Evolutionary conservation across 2,329 filamentous ascomycete genomes (phyloP), one percentile per base, ranked within the genome.

Genomic region (Ceratocystis colombiana): DNA sequence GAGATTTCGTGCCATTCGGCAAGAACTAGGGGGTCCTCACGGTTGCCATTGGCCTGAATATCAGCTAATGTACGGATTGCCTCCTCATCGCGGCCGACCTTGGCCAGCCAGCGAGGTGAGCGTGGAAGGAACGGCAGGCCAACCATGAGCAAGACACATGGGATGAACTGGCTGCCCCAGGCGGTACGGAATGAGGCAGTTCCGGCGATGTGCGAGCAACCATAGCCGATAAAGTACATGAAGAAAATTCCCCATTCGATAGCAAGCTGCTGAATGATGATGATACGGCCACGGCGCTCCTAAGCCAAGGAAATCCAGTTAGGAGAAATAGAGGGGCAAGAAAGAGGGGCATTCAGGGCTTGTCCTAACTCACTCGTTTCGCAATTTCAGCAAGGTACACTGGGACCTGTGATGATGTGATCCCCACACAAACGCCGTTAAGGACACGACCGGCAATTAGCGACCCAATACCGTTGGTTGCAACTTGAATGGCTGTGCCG

Each of bases 211-310:
- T 80, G 84, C 66, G 81, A 84, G 73, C 82, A 84, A 25, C 85
- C 88, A 71, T 86, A 82, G 25, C 81, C 81, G 73, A 88, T 82
- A 72, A 84, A 86, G 77, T 87, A 88, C 84, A 88, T 87, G 75
- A 87, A 85, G 67, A 87, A 72, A 69, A 87, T 87, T 69, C 74
- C 75, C 74, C 74, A 88, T 69, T 88, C 88, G 68, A 91, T 90
- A 30, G 87, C 85, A 78, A 86, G 87, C 73, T 90, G 88, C 73
- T 90, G 87, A 55, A 84, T 81, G 64, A 86, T 84, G 17, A 91
- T 86, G 44, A 91, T 69, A 30, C 68, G 80, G 17, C 86, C 87
- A 69, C 86, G 81, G 69, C 70, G 69, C 75, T 79, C 45, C 74
- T 71, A 1, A 80, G 79, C 61, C 82, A 82, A 20, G 72, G 70